Evolutionary conservation across 305 asterid genomes (phyloP).

Genomic region (Stenogyne calaminthoides): DNA sequence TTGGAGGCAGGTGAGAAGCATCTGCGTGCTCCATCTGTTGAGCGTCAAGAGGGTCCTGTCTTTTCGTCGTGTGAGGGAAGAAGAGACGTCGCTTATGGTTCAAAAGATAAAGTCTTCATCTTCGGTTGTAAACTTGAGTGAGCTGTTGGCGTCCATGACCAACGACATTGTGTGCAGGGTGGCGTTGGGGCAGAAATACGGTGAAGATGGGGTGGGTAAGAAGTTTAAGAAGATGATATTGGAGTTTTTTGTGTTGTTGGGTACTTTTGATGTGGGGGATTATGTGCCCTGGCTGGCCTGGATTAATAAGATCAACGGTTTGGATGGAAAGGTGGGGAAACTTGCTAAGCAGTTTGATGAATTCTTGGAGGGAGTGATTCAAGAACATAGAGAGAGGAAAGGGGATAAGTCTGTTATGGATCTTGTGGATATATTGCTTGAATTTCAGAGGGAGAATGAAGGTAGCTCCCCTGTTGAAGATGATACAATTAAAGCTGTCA

Average conservation of each 20-base stretch:
- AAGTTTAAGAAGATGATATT: too few relatives aligned
- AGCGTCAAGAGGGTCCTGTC: slow-evolving; percentile 56
- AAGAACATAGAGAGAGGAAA: slow-evolving; percentile 16
- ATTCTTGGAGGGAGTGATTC: slow-evolving; percentile 26
- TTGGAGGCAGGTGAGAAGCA: slow-evolving; percentile 45
- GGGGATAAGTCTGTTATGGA: not conserved
- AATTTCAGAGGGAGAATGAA: slow-evolving; percentile 22
- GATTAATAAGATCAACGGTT: slow-evolving; percentile 14
- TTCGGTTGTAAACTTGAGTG: slow-evolving; percentile 32
- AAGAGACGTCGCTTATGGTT: slow-evolving; percentile 9
- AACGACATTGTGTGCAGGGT: slow-evolving; percentile 33
- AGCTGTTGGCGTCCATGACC: slow-evolving; percentile 12
- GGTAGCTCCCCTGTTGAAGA: not conserved
- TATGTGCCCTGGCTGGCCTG: too few relatives aligned
- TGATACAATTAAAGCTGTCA: slow-evolving; percentile 12
- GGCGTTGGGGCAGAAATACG: slow-evolving; percentile 34
- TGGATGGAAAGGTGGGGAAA: slow-evolving; percentile 29
- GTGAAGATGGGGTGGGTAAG: not conserved
- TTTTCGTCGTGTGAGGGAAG: slow-evolving; percentile 37
- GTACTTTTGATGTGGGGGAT: too few relatives aligned
- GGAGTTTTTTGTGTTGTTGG: too few relatives aligned
- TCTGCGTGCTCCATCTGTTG: slow-evolving; percentile 53
- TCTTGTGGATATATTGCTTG: slow-evolving; percentile 26
- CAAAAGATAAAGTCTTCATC: slow-evolving; percentile 26
- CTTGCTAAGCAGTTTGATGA: slow-evolving; percentile 29